phyloP scores from a whole-genome alignment of 176 grass and related monocot genomes.

The Zizania latifolia region DNA sequence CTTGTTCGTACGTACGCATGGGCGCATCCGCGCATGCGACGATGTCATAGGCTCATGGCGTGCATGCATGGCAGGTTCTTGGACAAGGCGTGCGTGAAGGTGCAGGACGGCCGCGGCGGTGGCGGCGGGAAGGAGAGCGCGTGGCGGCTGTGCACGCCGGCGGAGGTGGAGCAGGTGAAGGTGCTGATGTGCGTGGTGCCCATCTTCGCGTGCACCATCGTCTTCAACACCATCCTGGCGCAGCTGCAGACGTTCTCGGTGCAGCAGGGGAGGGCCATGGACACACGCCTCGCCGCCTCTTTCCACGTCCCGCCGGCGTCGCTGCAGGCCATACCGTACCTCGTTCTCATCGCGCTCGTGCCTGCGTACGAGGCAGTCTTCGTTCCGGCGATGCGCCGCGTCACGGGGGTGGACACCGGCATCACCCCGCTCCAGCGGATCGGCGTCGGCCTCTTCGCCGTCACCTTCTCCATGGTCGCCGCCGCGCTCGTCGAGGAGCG shows the following conservation, averaged over 20 bases:
- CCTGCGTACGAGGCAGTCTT: constrained; percentile 63
- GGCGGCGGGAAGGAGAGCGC: constrained; percentile 33
- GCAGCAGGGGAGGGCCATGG: constrained; percentile 70
- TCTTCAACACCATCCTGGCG: constrained; percentile 88
- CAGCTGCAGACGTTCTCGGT: constrained; percentile 92
- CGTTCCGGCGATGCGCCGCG: constrained; percentile 52
- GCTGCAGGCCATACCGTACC: constrained; percentile 74
- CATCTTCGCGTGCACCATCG: constrained; percentile 80
- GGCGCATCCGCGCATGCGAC: background rate
- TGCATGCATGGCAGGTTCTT: constrained; percentile 41
- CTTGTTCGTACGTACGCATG: no score
- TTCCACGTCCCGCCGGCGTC: constrained; percentile 70
- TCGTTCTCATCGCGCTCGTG: constrained; percentile 52
- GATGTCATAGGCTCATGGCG: background rate
- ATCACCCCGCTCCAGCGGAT: constrained; percentile 82
- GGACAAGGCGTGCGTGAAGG: constrained; percentile 76
- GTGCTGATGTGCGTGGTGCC: constrained; percentile 67
- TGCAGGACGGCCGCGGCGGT: constrained; percentile 5
- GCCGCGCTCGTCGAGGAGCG: constrained; percentile 57
- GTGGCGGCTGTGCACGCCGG: constrained; percentile 56
- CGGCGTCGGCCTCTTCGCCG: constrained; percentile 70
- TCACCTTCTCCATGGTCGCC: constrained; percentile 81
- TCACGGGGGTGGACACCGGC: constrained; percentile 49
- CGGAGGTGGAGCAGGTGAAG: constrained; percentile 81
- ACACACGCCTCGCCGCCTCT: constrained; percentile 36